Base-by-base conservation (phyloP, 371 early-diverging fungal genomes). In the Fennellomyces sp. region DNA sequence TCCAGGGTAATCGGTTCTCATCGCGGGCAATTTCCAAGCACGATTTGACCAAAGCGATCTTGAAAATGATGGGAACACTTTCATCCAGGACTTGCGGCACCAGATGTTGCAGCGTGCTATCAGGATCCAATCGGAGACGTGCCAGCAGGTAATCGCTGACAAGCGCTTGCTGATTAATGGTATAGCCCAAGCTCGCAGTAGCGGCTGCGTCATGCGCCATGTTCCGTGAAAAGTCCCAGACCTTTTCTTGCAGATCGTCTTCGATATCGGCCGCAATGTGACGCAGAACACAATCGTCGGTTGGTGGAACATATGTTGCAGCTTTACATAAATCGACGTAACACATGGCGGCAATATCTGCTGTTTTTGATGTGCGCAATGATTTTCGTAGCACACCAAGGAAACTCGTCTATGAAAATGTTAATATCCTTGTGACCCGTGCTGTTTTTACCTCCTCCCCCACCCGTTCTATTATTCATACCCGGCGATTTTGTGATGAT, bases 251-350 rank as follows among this genome's bases (percentile, higher is more conserved):
- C 27, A 93, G 68, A 33, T 93, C 92, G 19, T 76, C 76, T 66
- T 92, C 91, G 33, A 90, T 82, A 56, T 89, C 88, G 0, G 88
- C 84, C 1, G 88, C 89, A 51, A 92, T 79, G 15, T 81, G 70
- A 15, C 87, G 75, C 19, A 94, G 64, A 2, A 88, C 84, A 2
- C 84, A 82, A 11, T 85, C 83, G 17, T 88, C 88, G 5, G 75
- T 76, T 30, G 86, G 86, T 47, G 84, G 77, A 3, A 91, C 83
- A 60, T 83, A 91, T 0, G 91, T 88, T 6, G 87, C 79, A 10
- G 92, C 92, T 53, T 88, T 86, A 65, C 88, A 91, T 0, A 94
- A 59, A 59, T 94, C 94, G 1, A 93, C 91, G 64, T 87, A 91
- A 58, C 90, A 91, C 7, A 86, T 78, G 17, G 84, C 83, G 4